These are phyloP conservation scores for Thermochaetoides thermophila DNA, from an alignment of 495 filamentous ascomycete species.

Conservation along the genomic window DNA sequence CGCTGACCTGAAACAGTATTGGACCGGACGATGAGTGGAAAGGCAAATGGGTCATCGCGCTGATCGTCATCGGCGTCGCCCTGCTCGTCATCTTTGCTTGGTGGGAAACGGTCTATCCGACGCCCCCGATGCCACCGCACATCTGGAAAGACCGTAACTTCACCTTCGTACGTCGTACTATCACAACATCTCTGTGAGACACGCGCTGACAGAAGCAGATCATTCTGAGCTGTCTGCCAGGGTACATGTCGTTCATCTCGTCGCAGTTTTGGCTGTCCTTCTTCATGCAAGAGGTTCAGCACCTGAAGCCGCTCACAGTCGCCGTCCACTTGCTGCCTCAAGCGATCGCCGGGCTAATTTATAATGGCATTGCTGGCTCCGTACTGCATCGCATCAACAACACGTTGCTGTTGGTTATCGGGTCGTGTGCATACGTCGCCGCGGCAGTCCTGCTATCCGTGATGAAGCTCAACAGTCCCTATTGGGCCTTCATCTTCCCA, in stretches of 20 bases:
- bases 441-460: slow-evolving; percentile 30
- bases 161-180: slow-evolving; percentile 34
- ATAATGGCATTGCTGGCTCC: slow-evolving; percentile 34
- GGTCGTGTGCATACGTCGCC: slow-evolving; percentile 27
- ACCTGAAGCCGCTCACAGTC: slow-evolving; percentile 33
- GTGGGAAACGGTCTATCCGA: slow-evolving; percentile 40
- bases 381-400: slow-evolving; percentile 36
- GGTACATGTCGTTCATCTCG: slow-evolving; percentile 37
- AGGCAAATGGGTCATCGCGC: slow-evolving; percentile 42
- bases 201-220: slow-evolving; percentile 31
- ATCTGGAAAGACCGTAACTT: slow-evolving; percentile 41
- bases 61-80: slow-evolving; percentile 43
- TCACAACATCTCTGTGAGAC: no score
- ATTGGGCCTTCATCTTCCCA: slow-evolving; percentile 46
- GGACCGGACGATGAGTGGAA: slow-evolving; percentile 43
- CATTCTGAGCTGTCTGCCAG: slow-evolving; percentile 33
- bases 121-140: slow-evolving; percentile 40
- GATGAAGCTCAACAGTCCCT: slow-evolving; percentile 25
- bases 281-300: slow-evolving; percentile 40
- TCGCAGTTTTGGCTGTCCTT: slow-evolving; percentile 39
- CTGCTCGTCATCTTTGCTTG: slow-evolving; percentile 41
- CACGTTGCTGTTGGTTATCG: slow-evolving; percentile 33
- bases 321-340: slow-evolving; percentile 42
- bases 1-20: slow-evolving; percentile 15
- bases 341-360: slow-evolving; percentile 35